Evolutionary conservation across 2,329 filamentous ascomycete genomes (phyloP).

Genomic region (Colletotrichum orchidophilum): DNA sequence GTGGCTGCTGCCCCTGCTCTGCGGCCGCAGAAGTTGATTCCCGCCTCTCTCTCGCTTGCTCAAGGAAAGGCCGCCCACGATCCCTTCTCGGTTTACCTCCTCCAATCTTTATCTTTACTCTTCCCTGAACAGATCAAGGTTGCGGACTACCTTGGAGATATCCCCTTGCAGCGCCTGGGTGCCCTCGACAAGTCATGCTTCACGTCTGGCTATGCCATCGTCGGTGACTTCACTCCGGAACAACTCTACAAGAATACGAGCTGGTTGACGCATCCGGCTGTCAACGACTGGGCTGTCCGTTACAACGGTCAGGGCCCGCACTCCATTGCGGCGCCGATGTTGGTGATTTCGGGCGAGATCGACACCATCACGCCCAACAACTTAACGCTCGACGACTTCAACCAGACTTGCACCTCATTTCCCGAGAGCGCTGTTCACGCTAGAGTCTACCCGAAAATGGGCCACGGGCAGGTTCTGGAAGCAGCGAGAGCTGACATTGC

Average conservation of each 20-base stretch:
- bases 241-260: slow-evolving; percentile 21
- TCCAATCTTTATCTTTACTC: slow-evolving; percentile 31
- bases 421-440: slow-evolving; percentile 1
- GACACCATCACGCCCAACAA: slow-evolving; percentile 33
- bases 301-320: slow-evolving; percentile 36
- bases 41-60: slow-evolving; percentile 14
- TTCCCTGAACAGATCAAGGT: slow-evolving; percentile 28
- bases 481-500: slow-evolving; percentile 15
- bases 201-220: slow-evolving; percentile 7
- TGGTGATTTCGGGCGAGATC: slow-evolving; percentile 37
- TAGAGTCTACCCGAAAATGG: slow-evolving; percentile 14
- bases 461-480: slow-evolving; percentile 16
- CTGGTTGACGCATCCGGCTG: neutral
- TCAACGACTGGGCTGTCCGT: slow-evolving; percentile 12
- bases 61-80: slow-evolving; percentile 22
- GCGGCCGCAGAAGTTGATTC: slow-evolving; percentile 26
- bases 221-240: neutral
- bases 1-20: slow-evolving; percentile 33
- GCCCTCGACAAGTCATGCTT: slow-evolving; percentile 27
- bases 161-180: neutral
- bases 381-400: neutral
- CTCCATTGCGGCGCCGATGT: slow-evolving; percentile 35
- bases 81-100: slow-evolving; percentile 33
- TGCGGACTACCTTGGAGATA: slow-evolving; percentile 33
- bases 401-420: slow-evolving; percentile 10